Evolutionary conservation across 1,284 basidiomycete species (phyloP), one percentile per base, ranked within the genome.

Genomic region (Athelia sp.): DNA sequence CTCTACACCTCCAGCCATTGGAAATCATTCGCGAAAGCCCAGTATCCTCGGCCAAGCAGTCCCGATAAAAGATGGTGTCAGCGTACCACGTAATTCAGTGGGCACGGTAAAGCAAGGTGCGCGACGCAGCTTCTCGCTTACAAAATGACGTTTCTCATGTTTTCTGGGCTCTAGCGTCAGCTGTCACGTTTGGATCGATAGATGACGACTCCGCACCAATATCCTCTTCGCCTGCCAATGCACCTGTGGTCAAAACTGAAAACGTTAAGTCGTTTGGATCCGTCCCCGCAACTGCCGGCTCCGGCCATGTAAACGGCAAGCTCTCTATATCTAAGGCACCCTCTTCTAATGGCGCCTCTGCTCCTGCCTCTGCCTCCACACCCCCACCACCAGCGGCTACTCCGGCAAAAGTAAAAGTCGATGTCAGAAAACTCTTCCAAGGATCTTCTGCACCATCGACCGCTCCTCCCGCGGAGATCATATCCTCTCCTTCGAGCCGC

Each of bases 1-100:
- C 91, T 63, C 82, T 91, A 46, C 96, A 93, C 73, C 93, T 95
- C 66, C 87, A 93, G 64, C 92, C 96, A 67, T 98, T 97, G 67
- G 93, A 98, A 73, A 83, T 29, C 86, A 88, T 63, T 84, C 84
- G 36, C 73, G 88, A 65, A 78, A 84, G 56, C 78, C 87, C 15
- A 88, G 84, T 62, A 72, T 79, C 53, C 75, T 88, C 63, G 78
- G 80, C 61, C 82, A 82, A 63, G 78, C 78, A 58, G 77, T 29
- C 13, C 26, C 81, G 51, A 78, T 87, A 66, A 86, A 84, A 69
- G 84, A 87, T 76, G 87, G 84, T 50, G 82, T 87, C 60, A 79
- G 72, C 59, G 72, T 86, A 50, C 74, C 79, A 40, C 69, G 79
- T 57, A 74, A 64, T 62, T 77, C 76, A 64, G 73, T 76, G 60